phyloP scores from a whole-genome alignment of 257 asterid species.

The Leptodermis oblonga region DNA sequence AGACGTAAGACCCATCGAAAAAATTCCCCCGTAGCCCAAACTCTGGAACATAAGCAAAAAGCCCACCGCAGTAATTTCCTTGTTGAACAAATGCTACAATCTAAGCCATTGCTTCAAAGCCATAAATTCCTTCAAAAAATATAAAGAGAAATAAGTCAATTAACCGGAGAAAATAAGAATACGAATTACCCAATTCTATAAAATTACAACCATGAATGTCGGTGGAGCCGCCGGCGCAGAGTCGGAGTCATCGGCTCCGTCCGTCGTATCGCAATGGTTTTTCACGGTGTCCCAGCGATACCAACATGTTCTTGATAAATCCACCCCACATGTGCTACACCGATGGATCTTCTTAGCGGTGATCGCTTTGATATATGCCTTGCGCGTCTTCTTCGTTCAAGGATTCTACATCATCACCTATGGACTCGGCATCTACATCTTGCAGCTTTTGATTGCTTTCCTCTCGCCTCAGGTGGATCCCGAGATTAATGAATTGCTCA shows the following conservation, averaged over 20 bases:
- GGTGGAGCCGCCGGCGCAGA: conserved; percentile 39
- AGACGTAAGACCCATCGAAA: neutral
- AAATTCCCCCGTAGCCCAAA: neutral
- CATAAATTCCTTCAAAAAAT: neutral
- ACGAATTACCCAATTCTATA: neutral
- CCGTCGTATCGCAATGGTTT: conserved; percentile 46
- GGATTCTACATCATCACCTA: conserved; percentile 94
- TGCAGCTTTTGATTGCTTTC: conserved; percentile 89
- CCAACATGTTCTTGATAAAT: conserved; percentile 80
- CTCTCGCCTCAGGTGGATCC: conserved; percentile 98
- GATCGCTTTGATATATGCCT: conserved; percentile 55
- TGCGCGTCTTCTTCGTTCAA: conserved; percentile 67
- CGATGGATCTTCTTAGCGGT: conserved; percentile 76
- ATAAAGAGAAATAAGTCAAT: neutral
- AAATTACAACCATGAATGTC: conserved; percentile 42
- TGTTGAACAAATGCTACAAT: neutral
- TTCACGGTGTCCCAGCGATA: conserved; percentile 64
- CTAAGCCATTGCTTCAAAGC: neutral
- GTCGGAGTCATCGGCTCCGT: conserved; percentile 32
- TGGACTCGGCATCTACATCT: conserved; percentile 81
- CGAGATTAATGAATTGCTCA: conserved; percentile 49
- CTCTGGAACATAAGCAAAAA: neutral
- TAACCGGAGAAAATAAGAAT: neutral
- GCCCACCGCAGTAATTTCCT: neutral
- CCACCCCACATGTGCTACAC: conserved; percentile 73